phyloP scores from a whole-genome alignment of 179 eudicot species.

The Patellifolia procumbens region DNA sequence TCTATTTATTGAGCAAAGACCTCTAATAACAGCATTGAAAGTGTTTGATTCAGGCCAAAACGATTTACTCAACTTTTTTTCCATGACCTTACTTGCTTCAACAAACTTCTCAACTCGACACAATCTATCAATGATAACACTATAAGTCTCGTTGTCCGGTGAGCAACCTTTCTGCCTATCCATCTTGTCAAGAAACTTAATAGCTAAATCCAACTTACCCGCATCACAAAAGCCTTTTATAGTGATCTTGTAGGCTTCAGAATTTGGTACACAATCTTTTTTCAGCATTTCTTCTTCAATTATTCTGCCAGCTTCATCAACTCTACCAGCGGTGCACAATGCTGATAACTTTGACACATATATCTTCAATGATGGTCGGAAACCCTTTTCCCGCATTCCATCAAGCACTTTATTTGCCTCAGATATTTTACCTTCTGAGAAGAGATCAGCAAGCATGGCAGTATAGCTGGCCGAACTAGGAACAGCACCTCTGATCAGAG shows the following conservation, averaged over 20 bases:
- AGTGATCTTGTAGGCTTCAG: conserved; percentile 45
- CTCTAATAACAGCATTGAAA: conserved; percentile 53
- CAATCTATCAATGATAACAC: conserved; percentile 54
- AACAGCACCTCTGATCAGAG: conserved; percentile 64
- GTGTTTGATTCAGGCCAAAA: conserved; percentile 51
- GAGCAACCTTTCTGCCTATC: conserved; percentile 54
- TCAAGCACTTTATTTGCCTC: conserved; percentile 61
- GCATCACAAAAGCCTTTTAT: conserved; percentile 59
- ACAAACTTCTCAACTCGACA: conserved; percentile 59
- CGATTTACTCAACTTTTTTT: conserved; percentile 58
- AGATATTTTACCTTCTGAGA: conserved; percentile 52
- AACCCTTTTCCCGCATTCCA: conserved; percentile 67
- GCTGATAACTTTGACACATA: conserved; percentile 73
- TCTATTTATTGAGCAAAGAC: conserved; percentile 59
- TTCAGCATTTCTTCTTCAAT: conserved; percentile 67
- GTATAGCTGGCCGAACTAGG: conserved; percentile 68
- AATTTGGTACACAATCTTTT: conserved; percentile 44
- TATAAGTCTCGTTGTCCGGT: conserved; percentile 60
- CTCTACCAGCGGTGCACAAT: conserved; percentile 48
- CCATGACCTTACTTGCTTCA: conserved; percentile 65
- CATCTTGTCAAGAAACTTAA: conserved; percentile 66
- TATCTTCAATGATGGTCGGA: conserved; percentile 42
- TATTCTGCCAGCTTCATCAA: conserved; percentile 58
- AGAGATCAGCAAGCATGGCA: conserved; percentile 66
- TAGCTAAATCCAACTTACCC: conserved; percentile 50